These are phyloP conservation scores for Phytophthora agathidicida DNA, from an alignment of 352 stramenopile species.

Conservation along the genomic window DNA sequence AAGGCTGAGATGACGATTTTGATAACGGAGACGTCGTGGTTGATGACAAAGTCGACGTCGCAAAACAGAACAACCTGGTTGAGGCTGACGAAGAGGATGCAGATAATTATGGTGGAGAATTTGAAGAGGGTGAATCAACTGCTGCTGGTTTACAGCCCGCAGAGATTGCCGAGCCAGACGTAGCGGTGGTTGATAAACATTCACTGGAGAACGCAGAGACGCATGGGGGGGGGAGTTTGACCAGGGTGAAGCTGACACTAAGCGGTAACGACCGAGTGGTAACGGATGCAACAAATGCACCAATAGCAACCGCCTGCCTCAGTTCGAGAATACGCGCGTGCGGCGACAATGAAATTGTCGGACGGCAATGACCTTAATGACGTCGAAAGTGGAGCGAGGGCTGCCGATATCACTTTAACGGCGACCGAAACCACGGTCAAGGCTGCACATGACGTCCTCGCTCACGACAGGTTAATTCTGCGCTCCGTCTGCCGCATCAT, in stretches of 20 bases:
- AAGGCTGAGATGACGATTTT: constrained; percentile 7
- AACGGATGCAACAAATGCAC: too few species aligned
- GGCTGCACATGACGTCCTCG: constrained; percentile 22
- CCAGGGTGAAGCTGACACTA: constrained; percentile 4
- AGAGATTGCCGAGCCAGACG: not conserved
- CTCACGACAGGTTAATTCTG: constrained; percentile 43
- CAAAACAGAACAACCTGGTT: not conserved
- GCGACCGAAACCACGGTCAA: constrained; percentile 7
- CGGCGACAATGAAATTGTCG: not conserved
- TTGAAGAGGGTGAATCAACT: constrained; percentile 10
- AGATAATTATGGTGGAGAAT: constrained; percentile 27
- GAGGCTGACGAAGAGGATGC: constrained; percentile 1
- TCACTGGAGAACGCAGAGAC: not conserved
- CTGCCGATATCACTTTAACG: not conserved
- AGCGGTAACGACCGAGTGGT: too few species aligned
- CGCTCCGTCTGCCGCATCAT: constrained; percentile 37
- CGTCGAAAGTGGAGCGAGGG: not conserved
- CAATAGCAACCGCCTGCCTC: too few species aligned
- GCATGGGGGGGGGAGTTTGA: constrained; percentile 14
- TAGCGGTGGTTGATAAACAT: too few species aligned
- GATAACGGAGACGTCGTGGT: constrained; percentile 19
- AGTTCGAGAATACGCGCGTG: too few species aligned
- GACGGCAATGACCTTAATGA: not conserved
- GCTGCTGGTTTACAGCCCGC: not conserved
- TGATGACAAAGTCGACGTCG: not conserved